Conservation (phyloP, 108 stramenopile species). For the Craspedostauros australis region DNA sequence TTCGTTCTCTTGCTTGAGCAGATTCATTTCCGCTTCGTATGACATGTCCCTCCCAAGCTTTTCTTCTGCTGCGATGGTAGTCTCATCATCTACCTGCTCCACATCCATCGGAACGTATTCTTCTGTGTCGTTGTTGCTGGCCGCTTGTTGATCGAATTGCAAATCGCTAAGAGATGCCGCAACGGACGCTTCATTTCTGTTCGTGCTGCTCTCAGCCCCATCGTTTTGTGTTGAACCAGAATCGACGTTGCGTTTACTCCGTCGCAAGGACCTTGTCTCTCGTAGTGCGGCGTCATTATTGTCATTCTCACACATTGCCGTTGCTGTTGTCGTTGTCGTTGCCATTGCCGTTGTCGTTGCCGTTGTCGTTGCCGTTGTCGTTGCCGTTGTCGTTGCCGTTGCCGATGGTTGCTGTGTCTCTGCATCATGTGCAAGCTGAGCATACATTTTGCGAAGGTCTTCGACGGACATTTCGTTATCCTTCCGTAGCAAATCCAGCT, state of each 20-base stretch:
- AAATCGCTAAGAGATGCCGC: too few species aligned
- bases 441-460: conserved; percentile 57
- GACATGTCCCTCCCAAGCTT: conserved; percentile 42
- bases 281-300: too few species aligned
- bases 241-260: too few species aligned
- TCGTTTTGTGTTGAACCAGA: too few species aligned
- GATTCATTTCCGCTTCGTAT: conserved; percentile 36
- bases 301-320: conserved; percentile 4
- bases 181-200: too few species aligned
- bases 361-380: conserved; percentile 16
- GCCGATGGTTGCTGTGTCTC: neutral
- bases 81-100: conserved; percentile 43
- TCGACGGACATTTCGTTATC: conserved; percentile 68
- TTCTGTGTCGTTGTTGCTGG: conserved; percentile 38
- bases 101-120: conserved; percentile 38
- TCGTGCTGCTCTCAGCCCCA: too few species aligned
- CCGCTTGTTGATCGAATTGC: too few species aligned
- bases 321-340: neutral
- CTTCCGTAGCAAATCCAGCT: conserved; percentile 43
- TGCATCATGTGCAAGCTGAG: neutral
- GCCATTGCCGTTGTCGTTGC: conserved; percentile 28
- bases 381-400: conserved; percentile 44
- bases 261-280: too few species aligned
- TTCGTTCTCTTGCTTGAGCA: conserved; percentile 43
- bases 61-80: conserved; percentile 43